Conservation (phyloP, 2,329 filamentous ascomycete genomes). For the Verticillium klebahnii region DNA sequence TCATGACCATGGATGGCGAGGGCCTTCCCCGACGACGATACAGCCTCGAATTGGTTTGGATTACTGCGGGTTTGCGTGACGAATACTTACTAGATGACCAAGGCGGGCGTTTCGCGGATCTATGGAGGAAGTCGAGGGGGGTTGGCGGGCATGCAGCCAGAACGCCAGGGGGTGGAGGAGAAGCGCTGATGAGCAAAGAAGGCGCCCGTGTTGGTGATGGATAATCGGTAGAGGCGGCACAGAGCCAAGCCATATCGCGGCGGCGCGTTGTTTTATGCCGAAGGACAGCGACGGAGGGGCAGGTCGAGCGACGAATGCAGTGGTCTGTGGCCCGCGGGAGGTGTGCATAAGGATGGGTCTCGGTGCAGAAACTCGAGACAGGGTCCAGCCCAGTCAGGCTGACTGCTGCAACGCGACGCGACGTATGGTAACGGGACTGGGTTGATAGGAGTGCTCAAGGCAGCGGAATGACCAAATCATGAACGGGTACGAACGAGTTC, state of each 20-base stretch:
- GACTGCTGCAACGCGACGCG: not conserved
- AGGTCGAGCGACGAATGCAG: not conserved
- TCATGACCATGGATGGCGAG: not conserved
- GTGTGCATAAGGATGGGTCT: not conserved
- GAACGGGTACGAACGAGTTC: not conserved
- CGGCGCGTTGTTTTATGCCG: not conserved
- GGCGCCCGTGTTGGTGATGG: not conserved
- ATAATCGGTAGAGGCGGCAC: not conserved
- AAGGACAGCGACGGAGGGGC: not conserved
- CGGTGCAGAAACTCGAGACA: not conserved
- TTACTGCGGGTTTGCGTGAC: slow-evolving; percentile 1
- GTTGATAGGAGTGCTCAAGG: not conserved
- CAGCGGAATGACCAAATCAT: not conserved
- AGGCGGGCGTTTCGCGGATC: not conserved
- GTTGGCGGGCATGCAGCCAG: not conserved
- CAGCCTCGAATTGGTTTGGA: slow-evolving; percentile 1
- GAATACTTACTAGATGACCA: not conserved
- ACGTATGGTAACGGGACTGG: not conserved
- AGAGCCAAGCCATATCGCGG: not conserved
- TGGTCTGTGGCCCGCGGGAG: not conserved
- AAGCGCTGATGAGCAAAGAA: not conserved
- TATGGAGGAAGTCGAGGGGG: not conserved
- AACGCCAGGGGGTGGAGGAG: not conserved
- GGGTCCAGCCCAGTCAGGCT: not conserved
- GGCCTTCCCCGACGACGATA: not conserved